These are phyloP conservation scores for Trichosporon coremiiforme DNA, from an alignment of 1,284 basidiomycete species.

Conservation along the genomic window DNA sequence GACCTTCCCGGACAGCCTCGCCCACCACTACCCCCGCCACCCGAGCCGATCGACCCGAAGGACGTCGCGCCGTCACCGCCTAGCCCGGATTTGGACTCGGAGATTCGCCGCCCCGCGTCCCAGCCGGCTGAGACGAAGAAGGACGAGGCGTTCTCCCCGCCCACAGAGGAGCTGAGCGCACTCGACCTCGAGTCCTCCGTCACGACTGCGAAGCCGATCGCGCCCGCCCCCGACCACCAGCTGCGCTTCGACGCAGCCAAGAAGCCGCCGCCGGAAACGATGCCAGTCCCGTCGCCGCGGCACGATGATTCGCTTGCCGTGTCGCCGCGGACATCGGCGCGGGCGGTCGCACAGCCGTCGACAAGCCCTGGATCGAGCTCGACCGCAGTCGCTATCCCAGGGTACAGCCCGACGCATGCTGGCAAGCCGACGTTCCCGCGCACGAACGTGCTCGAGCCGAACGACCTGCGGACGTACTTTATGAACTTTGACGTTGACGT, in stretches of 20 bases:
- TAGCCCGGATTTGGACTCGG: slow-evolving; percentile 31
- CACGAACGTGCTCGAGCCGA: slow-evolving; percentile 65
- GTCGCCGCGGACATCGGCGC: neutral
- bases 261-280: neutral
- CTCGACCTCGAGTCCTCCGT: neutral
- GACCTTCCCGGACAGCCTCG: slow-evolving; percentile 23
- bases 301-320: no score
- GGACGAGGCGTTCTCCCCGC: slow-evolving; percentile 7
- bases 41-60: slow-evolving; percentile 19
- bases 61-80: slow-evolving; percentile 29
- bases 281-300: neutral
- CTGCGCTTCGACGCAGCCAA: neutral
- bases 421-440: slow-evolving; percentile 60
- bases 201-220: neutral
- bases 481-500: slow-evolving; percentile 64
- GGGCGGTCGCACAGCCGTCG: neutral
- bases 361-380: neutral
- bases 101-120: slow-evolving; percentile 3
- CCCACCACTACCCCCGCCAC: slow-evolving; percentile 22
- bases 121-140: slow-evolving; percentile 14
- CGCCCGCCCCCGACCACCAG: neutral
- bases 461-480: slow-evolving; percentile 66
- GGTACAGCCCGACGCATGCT: neutral
- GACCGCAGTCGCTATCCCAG: slow-evolving; percentile 12
- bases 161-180: slow-evolving; percentile 4